Percentiles rank a stretch among this genome's conserved stretches.
Evolutionary conservation across 768 basidiomycete genomes (phyloP).

Genomic region (Pisolithus microcarpus): DNA sequence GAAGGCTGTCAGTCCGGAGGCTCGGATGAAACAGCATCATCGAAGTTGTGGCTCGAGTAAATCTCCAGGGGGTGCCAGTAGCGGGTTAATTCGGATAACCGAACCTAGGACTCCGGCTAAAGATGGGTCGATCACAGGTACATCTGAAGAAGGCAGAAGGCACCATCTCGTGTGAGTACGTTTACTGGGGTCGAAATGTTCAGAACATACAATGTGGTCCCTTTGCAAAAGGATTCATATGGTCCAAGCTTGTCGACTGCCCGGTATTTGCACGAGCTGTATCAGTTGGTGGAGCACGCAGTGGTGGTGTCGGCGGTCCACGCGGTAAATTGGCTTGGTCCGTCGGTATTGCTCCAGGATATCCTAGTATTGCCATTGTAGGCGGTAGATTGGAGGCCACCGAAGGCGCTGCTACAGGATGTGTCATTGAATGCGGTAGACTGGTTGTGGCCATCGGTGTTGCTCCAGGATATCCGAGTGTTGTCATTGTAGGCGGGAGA

Average conservation of each 20-base stretch:
- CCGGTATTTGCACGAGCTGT: conserved; percentile 21
- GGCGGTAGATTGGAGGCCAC: no score
- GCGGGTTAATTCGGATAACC: conserved; percentile 49
- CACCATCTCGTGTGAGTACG: conserved; percentile 9
- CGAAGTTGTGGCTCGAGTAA: conserved; percentile 44
- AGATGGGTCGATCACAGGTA: conserved; percentile 63
- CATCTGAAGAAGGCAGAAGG: conserved; percentile 35
- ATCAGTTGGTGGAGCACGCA: conserved; percentile 16
- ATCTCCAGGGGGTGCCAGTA: conserved; percentile 45
- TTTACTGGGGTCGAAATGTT: background rate
- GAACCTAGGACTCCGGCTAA: conserved; percentile 38
- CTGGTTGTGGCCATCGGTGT: no score
- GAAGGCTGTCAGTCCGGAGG: conserved; percentile 50
- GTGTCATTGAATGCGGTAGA: no score
- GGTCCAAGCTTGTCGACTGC: conserved; percentile 25
- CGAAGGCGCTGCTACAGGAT: no score
- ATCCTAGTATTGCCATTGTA: no score
- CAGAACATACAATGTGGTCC: conserved; percentile 36
- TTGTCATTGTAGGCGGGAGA: no score
- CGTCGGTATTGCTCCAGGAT: background rate
- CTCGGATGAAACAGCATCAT: conserved; percentile 65
- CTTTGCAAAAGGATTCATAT: conserved; percentile 32
- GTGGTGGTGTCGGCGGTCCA: background rate
- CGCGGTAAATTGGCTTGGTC: conserved; percentile 16
- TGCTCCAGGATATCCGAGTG: no score